phyloP scores from a whole-genome alignment of 805 yeast species.

The Torulaspora maleeae region DNA sequence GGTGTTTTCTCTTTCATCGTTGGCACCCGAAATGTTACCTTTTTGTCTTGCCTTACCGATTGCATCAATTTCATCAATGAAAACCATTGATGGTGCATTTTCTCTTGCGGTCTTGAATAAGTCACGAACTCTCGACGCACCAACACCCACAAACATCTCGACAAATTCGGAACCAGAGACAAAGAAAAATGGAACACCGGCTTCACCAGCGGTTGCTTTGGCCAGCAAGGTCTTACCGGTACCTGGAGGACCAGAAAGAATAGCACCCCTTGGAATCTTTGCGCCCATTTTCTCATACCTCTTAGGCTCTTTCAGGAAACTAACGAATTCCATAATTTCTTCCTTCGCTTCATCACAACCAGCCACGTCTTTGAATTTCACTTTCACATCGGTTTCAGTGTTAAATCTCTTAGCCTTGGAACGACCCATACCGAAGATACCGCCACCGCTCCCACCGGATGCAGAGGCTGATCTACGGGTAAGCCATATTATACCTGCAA shows the following conservation, averaged over 20 bases:
- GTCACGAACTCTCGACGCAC: conserved; percentile 97
- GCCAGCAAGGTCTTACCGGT: conserved; percentile 97
- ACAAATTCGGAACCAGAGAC: conserved; percentile 98
- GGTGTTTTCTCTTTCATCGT: conserved; percentile 96
- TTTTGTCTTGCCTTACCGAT: conserved; percentile 89
- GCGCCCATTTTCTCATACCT: conserved; percentile 94
- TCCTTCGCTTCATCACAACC: conserved; percentile 96
- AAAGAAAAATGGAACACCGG: conserved; percentile 93
- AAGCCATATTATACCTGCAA: conserved; percentile 84
- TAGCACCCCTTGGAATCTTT: conserved; percentile 96
- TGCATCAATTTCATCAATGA: conserved; percentile 99
- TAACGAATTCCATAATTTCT: conserved; percentile 97
- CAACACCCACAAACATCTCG: conserved; percentile 99
- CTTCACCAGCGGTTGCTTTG: conserved; percentile 98
- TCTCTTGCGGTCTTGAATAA: conserved; percentile 87
- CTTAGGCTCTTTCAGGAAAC: conserved; percentile 82
- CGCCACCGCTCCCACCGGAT: conserved; percentile 55
- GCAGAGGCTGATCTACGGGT: conserved; percentile 55
- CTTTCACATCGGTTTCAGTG: conserved; percentile 84
- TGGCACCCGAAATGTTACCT: conserved; percentile 68
- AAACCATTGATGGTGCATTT: conserved; percentile 92
- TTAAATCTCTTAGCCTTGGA: conserved; percentile 88
- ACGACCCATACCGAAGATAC: conserved; percentile 86
- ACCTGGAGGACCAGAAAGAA: conserved; percentile 97
- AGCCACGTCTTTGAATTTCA: conserved; percentile 90